Evolutionary conservation across 495 filamentous ascomycete genomes (phyloP), one percentile per base, ranked within the genome.

Genomic region (Neurospora sp.): DNA sequence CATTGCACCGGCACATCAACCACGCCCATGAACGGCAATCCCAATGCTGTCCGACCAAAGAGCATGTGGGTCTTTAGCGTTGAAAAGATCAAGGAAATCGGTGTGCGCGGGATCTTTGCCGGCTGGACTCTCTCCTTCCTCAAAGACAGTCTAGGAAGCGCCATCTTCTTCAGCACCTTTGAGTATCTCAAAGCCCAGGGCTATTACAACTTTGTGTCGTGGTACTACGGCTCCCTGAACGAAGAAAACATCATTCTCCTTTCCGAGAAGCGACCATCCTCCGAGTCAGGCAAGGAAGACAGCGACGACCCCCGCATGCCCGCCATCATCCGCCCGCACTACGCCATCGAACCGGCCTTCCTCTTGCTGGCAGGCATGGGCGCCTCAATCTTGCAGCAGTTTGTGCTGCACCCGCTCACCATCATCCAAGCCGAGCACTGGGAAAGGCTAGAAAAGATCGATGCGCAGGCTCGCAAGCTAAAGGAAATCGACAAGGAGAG

Each of bases 101-200:
- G 94, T 15, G 74, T 89, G 2, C 88, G 91, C 37, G 94, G 94
- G 4, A 87, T 97, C 15, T 95, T 95, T 79, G 92, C 93, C 0
- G 94, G 94, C 24, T 97, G 89, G 89, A 84, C 88, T 17, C 82
- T 97, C 9, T 92, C 90, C 0, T 90, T 96, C 69, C 21, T 93
- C 36, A 94, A 94, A 76, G 94, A 97, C 79, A 88, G 92, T 19
- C 83, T 96, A 37, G 94, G 94, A 1, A 92, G 90, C 77, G 94
- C 90, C 10, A 81, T 93, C 19, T 97, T 97, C 84, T 97, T 97
- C 81, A 88, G 89, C 39, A 88, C 88, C 1, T 97, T 97, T 76
- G 94, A 97, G 82, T 94, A 89, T 70, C 83, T 96, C 76, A 97
- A 97, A 79, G 90, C 91, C 10, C 94, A 97, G 79, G 85, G 85